phyloP scores from a whole-genome alignment of 331 rosid species.

The Rosa hybrid region DNA sequence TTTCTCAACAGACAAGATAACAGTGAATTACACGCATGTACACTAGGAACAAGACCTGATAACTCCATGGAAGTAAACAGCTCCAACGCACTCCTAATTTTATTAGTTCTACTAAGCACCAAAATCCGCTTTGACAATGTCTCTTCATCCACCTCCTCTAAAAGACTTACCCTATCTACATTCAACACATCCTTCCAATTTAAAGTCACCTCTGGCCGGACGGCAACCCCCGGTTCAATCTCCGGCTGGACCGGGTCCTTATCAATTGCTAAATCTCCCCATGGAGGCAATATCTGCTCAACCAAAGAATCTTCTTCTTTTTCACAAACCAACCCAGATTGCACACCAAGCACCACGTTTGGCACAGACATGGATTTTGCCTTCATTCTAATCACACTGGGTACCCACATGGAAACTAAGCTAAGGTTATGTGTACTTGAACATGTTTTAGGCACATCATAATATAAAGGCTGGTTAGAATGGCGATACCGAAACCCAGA shows the following conservation, averaged over 20 bases:
- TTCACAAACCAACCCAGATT: constrained; percentile 32
- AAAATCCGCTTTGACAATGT: constrained; percentile 63
- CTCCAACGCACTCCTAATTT: constrained; percentile 70
- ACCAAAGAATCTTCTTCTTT: constrained; percentile 25
- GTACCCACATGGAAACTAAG: constrained; percentile 37
- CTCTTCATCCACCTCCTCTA: constrained; percentile 68
- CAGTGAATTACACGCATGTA: constrained; percentile 82
- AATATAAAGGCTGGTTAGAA: constrained; percentile 15
- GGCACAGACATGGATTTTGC: constrained; percentile 25
- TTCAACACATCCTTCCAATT: constrained; percentile 28
- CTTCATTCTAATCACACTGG: constrained; percentile 28
- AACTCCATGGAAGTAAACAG: constrained; percentile 74
- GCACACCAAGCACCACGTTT: constrained; percentile 32
- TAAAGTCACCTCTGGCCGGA: constrained; percentile 23
- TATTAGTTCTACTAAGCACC: constrained; percentile 80
- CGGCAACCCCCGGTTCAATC: constrained; percentile 26
- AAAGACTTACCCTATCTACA: constrained; percentile 39
- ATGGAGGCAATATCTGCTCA: constrained; percentile 48
- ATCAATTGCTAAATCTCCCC: constrained; percentile 46
- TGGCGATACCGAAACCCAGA: constrained; percentile 12
- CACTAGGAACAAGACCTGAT: constrained; percentile 62
- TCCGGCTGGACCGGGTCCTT: constrained; percentile 7
- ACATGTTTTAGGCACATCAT: constrained; percentile 10
- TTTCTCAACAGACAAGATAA: constrained; percentile 76
- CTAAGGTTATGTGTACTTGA: background rate